A percentile compares a stretch with the other conserved stretches of the same genome.
These are phyloP conservation scores for Thielaviopsis populi DNA, from an alignment of 2,329 filamentous ascomycete species.

Conservation along the genomic window DNA sequence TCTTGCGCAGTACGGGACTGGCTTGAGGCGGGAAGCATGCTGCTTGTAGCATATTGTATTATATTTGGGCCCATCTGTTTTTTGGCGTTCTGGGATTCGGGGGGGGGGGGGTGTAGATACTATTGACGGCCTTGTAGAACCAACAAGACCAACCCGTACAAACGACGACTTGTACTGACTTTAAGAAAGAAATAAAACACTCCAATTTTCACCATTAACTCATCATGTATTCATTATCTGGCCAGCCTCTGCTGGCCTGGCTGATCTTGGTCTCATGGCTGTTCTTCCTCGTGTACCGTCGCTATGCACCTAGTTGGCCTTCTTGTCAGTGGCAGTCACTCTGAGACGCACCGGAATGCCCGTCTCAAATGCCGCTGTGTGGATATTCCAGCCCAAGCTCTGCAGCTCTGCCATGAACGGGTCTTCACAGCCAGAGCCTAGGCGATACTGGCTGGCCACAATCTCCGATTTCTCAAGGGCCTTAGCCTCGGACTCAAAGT, in stretches of 20 bases:
- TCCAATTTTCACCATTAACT: background rate
- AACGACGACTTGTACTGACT: background rate
- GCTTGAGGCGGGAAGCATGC: slow-evolving; percentile 21
- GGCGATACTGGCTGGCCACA: background rate
- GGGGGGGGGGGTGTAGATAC: background rate
- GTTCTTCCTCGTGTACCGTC: background rate
- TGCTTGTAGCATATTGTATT: slow-evolving; percentile 19
- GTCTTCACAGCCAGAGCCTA: slow-evolving; percentile 13
- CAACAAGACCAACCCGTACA: background rate
- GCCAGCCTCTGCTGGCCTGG: no score
- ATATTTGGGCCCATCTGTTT: slow-evolving; percentile 11
- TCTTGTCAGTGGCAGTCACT: slow-evolving; percentile 6
- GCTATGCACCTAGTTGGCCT: background rate
- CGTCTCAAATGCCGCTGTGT: slow-evolving; percentile 26
- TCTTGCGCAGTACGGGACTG: slow-evolving; percentile 34
- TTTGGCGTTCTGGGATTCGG: slow-evolving; percentile 19
- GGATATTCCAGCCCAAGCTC: slow-evolving; percentile 25
- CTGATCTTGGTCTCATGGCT: background rate
- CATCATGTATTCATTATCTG: no score
- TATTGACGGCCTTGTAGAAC: background rate
- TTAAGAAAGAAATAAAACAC: background rate
- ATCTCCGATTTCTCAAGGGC: background rate
- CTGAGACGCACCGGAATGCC: slow-evolving; percentile 24
- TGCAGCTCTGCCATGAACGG: slow-evolving; percentile 23
- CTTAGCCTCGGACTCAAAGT: background rate